Percentiles rank a stretch among this genome's conserved stretches.
Conservation (phyloP, 2,329 filamentous ascomycete genomes). For the Penicillium sp. region DNA sequence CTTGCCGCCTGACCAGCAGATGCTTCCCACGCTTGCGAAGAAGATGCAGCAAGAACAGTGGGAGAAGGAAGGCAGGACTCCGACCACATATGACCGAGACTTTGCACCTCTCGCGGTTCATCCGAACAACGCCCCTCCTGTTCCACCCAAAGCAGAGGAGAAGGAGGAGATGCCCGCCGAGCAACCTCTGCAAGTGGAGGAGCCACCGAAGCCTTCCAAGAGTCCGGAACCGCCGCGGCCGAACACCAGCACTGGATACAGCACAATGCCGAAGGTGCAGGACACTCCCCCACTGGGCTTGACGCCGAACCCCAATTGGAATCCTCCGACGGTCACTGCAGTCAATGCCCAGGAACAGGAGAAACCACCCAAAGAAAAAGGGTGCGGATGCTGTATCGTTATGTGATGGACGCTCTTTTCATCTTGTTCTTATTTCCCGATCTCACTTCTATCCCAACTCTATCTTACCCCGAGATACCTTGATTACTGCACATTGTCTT, state of each 20-base stretch:
- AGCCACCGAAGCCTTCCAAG: slow-evolving; percentile 22
- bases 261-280: slow-evolving; percentile 45
- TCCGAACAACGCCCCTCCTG: slow-evolving; percentile 29
- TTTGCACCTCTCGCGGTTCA: slow-evolving; percentile 67
- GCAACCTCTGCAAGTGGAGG: slow-evolving; percentile 8
- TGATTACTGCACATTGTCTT: neutral
- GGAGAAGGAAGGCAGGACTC: slow-evolving; percentile 85
- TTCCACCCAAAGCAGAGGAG: slow-evolving; percentile 13
- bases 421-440: slow-evolving; percentile 8
- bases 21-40: slow-evolving; percentile 88
- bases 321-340: slow-evolving; percentile 45
- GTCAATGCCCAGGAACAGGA: slow-evolving; percentile 53
- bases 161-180: too few species aligned
- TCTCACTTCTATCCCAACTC: neutral
- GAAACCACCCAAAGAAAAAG: slow-evolving; percentile 45
- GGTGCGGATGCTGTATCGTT: slow-evolving; percentile 66
- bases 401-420: slow-evolving; percentile 52
- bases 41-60: slow-evolving; percentile 89
- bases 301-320: slow-evolving; percentile 37
- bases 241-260: slow-evolving; percentile 46
- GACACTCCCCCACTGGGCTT: slow-evolving; percentile 33
- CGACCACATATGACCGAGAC: slow-evolving; percentile 77
- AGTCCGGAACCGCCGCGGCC: slow-evolving; percentile 30
- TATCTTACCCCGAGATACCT: neutral
- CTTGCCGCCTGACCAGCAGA: slow-evolving; percentile 87